phyloP scores from a whole-genome alignment of 2,329 filamentous ascomycete species.

The Colletotrichum cordylinicola region DNA sequence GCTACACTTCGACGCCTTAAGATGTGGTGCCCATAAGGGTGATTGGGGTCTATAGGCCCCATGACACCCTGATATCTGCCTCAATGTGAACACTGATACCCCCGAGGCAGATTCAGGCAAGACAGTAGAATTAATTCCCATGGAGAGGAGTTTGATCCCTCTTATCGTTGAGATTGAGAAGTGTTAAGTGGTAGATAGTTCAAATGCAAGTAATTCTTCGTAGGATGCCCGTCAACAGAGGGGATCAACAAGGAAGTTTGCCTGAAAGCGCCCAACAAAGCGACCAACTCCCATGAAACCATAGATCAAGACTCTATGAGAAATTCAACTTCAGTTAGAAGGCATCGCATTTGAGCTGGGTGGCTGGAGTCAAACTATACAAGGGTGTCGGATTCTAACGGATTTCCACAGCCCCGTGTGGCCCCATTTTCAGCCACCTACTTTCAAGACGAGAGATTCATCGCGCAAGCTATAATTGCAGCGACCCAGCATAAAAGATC shows the following conservation, averaged over 20 bases:
- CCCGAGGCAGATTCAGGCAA: background rate
- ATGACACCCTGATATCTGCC: background rate
- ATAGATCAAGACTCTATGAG: background rate
- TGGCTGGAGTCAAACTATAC: background rate
- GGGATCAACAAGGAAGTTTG: background rate
- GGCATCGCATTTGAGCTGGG: background rate
- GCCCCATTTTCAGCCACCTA: accelerated
- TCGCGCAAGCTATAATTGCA: background rate
- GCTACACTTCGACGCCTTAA: background rate
- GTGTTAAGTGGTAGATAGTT: background rate
- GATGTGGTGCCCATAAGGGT: background rate
- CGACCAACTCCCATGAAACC: background rate
- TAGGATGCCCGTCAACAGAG: background rate
- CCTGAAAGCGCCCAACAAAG: background rate
- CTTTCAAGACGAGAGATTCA: background rate
- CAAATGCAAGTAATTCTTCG: background rate
- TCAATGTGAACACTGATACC: background rate
- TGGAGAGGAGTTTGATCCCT: background rate
- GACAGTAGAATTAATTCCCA: background rate
- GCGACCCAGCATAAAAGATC: background rate
- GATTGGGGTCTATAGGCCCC: background rate
- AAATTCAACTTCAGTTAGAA: background rate
- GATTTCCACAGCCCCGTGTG: accelerated
- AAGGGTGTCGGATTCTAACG: background rate
- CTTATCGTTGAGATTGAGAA: background rate